These are phyloP conservation scores for Senecio squalidus DNA, from an alignment of 140 eudicot genomes.

Conservation along the genomic window DNA sequence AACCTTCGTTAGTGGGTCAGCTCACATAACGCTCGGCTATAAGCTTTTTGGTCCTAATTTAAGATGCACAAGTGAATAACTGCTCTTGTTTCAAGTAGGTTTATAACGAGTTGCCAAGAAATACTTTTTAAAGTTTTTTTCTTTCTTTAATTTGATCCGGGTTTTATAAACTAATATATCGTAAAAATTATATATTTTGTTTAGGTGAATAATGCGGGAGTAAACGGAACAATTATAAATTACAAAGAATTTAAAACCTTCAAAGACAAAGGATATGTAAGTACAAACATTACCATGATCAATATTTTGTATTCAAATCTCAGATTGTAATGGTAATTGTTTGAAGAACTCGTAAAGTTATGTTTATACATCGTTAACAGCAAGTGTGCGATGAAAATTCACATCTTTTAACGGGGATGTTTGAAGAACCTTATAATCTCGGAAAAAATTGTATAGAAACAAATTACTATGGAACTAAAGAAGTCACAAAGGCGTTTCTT, in stretches of 20 bases:
- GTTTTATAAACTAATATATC: too few relatives aligned
- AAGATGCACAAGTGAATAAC: too few relatives aligned
- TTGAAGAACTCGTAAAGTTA: neutral
- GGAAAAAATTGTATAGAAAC: slow-evolving; percentile 1
- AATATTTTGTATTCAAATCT: neutral
- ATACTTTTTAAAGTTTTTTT: too few relatives aligned
- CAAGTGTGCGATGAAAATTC: slow-evolving; percentile 2
- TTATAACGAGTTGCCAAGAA: too few relatives aligned
- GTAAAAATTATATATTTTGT: neutral
- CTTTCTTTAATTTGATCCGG: too few relatives aligned
- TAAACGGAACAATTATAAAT: neutral
- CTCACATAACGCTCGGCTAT: too few relatives aligned
- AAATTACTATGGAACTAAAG: neutral
- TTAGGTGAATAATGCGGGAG: neutral
- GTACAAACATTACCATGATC: too few relatives aligned
- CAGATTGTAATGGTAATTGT: neutral
- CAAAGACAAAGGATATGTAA: neutral
- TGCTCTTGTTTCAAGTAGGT: too few relatives aligned
- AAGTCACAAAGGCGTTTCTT: neutral
- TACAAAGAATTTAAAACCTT: neutral
- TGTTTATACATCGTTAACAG: neutral
- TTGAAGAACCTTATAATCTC: neutral
- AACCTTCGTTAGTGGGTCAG: too few relatives aligned
- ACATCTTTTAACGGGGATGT: neutral
- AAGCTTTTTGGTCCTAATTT: too few relatives aligned